phyloP scores from a whole-genome alignment of 345 rosid genomes.

The Ricinus communis region DNA sequence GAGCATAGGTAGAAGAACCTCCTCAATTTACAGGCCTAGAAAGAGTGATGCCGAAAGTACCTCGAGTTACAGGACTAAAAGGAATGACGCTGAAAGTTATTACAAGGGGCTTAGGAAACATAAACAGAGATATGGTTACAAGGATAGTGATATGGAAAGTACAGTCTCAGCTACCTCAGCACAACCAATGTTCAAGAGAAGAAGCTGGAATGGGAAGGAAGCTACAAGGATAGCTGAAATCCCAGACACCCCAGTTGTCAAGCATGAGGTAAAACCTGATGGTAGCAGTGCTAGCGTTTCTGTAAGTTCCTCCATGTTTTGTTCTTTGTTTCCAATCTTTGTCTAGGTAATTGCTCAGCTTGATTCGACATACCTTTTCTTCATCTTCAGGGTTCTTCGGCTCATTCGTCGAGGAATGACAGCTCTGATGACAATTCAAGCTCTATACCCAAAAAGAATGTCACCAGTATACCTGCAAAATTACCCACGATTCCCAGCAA shows the following conservation, averaged over 20 bases:
- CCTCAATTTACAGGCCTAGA: constrained; percentile 9
- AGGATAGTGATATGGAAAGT: constrained; percentile 46
- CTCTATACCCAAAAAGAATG: constrained; percentile 33
- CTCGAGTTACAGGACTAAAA: constrained; percentile 5
- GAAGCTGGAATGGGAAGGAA: constrained; percentile 46
- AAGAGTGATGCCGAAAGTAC: constrained; percentile 11
- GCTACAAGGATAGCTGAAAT: constrained; percentile 25
- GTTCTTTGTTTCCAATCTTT: no score
- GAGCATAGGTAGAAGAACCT: not conserved
- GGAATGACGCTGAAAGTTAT: constrained; percentile 15
- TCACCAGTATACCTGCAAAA: constrained; percentile 26
- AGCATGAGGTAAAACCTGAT: constrained; percentile 34
- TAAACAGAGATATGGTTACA: constrained; percentile 22
- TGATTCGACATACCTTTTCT: not conserved
- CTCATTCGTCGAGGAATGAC: constrained; percentile 23
- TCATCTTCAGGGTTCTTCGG: constrained; percentile 36
- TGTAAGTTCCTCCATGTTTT: constrained; percentile 27
- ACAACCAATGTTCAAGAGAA: constrained; percentile 35
- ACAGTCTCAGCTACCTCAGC: constrained; percentile 26
- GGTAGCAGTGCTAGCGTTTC: constrained; percentile 11
- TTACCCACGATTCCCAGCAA: constrained; percentile 27
- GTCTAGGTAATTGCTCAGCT: no score
- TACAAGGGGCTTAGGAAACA: constrained; percentile 22
- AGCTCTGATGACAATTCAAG: constrained; percentile 36
- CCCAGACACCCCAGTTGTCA: constrained; percentile 27